Evolutionary conservation across 768 basidiomycete genomes (phyloP).

Genomic region (Vishniacozyma victoriae): DNA sequence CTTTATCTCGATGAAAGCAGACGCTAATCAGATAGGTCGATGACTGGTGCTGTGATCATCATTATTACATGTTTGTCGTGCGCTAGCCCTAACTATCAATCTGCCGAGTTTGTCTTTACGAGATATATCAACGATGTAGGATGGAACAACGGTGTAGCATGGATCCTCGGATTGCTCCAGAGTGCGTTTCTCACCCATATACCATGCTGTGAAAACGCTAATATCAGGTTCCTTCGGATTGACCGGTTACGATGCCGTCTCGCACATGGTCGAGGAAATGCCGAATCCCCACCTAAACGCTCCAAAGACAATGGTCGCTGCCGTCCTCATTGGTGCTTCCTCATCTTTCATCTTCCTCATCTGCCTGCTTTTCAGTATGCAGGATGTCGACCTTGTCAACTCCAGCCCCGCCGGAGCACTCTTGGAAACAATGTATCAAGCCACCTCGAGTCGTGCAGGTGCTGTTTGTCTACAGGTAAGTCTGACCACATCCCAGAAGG

Average conservation of each 20-base stretch:
- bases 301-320: constrained; percentile 29
- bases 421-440: constrained; percentile 35
- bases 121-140: constrained; percentile 37
- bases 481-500: background rate
- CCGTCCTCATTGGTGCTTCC: constrained; percentile 28
- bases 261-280: constrained; percentile 42
- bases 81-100: constrained; percentile 25
- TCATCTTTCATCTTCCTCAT: constrained; percentile 34
- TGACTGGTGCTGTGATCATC: constrained; percentile 29
- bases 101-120: constrained; percentile 30
- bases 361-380: constrained; percentile 30
- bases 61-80: constrained; percentile 25
- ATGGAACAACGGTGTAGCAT: constrained; percentile 38
- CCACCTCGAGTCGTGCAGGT: constrained; percentile 25
- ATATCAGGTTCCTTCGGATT: constrained; percentile 28
- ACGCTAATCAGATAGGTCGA: constrained; percentile 16
- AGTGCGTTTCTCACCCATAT: constrained; percentile 9
- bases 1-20: background rate
- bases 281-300: constrained; percentile 32
- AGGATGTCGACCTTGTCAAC: constrained; percentile 32
- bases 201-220: background rate
- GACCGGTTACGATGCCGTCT: constrained; percentile 40
- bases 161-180: constrained; percentile 36
- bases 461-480: constrained; percentile 31
- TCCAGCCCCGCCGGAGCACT: constrained; percentile 25